Percentiles rank a stretch among this genome's conserved stretches.
These are phyloP conservation scores for Globisporangium sylvaticum DNA, from an alignment of 352 stramenopile genomes.

Conservation along the genomic window DNA sequence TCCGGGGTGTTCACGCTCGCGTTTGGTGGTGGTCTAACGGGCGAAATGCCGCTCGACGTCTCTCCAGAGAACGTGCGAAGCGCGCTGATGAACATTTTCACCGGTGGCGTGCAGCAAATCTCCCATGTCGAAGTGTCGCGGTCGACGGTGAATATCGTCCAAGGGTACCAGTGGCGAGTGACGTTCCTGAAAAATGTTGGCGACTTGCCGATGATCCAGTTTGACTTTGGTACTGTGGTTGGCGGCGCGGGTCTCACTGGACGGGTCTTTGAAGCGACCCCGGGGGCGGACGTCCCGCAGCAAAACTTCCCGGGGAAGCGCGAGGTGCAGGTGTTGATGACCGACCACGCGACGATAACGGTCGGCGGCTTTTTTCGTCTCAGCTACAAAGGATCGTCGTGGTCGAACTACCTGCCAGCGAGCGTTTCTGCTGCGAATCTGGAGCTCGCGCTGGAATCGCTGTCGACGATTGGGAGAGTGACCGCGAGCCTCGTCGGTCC, in stretches of 20 bases:
- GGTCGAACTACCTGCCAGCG: slow-evolving; percentile 63
- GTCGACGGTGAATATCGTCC: slow-evolving; percentile 42
- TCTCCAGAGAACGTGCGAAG: slow-evolving; percentile 76
- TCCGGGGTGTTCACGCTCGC: slow-evolving; percentile 58
- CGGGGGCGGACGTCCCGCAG: slow-evolving; percentile 39
- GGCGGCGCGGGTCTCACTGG: slow-evolving; percentile 27
- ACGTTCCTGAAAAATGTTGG: slow-evolving; percentile 64
- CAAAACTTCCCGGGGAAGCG: slow-evolving; percentile 49
- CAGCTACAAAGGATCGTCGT: slow-evolving; percentile 67
- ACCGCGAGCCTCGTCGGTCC: slow-evolving; percentile 28
- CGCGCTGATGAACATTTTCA: slow-evolving; percentile 86
- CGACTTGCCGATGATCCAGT: slow-evolving; percentile 64
- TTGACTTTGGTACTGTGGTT: slow-evolving; percentile 27
- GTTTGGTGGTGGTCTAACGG: slow-evolving; percentile 70
- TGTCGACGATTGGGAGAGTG: slow-evolving; percentile 65
- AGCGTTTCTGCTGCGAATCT: slow-evolving; percentile 32
- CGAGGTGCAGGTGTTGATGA: slow-evolving; percentile 75
- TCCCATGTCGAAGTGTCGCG: slow-evolving; percentile 56
- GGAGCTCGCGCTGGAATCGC: slow-evolving; percentile 48
- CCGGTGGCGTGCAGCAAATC: slow-evolving; percentile 21
- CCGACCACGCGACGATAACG: slow-evolving; percentile 31
- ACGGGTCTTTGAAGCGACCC: slow-evolving; percentile 43
- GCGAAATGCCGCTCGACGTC: slow-evolving; percentile 69
- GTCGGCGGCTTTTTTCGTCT: slow-evolving; percentile 69
- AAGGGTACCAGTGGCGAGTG: slow-evolving; percentile 77